phyloP scores from a whole-genome alignment of 2,329 filamentous ascomycete genomes.

The Dothiorella sarmentorum region DNA sequence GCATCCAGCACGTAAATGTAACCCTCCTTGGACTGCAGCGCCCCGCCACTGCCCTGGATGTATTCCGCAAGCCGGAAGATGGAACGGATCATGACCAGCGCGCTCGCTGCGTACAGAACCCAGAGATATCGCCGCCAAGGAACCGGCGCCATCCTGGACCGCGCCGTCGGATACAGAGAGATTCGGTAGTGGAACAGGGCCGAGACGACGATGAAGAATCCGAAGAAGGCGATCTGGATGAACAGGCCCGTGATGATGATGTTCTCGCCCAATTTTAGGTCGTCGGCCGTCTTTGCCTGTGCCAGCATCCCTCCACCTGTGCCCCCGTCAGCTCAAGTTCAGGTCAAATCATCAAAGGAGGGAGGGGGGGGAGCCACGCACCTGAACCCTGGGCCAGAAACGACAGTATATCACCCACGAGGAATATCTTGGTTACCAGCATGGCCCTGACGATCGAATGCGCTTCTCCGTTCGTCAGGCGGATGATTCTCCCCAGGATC shows the following conservation, averaged over 20 bases:
- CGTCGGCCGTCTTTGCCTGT: neutral
- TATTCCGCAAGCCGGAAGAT: constrained; percentile 52
- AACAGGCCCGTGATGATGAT: constrained; percentile 49
- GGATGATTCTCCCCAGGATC: constrained; percentile 41
- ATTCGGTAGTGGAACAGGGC: constrained; percentile 31
- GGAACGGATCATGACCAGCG: constrained; percentile 49
- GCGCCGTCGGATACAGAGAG: constrained; percentile 21
- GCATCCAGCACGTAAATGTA: constrained; percentile 50
- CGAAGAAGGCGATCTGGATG: constrained; percentile 51
- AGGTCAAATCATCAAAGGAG: neutral
- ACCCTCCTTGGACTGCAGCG: constrained; percentile 44
- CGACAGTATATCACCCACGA: constrained; percentile 41
- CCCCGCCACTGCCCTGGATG: constrained; percentile 43
- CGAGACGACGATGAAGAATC: constrained; percentile 44
- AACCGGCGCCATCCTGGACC: neutral
- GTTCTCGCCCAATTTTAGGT: constrained; percentile 32
- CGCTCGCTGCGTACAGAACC: constrained; percentile 43
- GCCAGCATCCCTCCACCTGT: constrained; percentile 16
- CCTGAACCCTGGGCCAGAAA: constrained; percentile 38
- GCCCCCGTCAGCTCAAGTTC: neutral
- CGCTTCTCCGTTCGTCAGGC: constrained; percentile 32
- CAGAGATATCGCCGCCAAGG: constrained; percentile 35
- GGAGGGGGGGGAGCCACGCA: neutral
- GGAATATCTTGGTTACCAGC: constrained; percentile 43
- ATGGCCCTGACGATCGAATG: constrained; percentile 33